Conservation (phyloP, 2,329 filamentous ascomycete genomes). For the Botrytis porri region DNA sequence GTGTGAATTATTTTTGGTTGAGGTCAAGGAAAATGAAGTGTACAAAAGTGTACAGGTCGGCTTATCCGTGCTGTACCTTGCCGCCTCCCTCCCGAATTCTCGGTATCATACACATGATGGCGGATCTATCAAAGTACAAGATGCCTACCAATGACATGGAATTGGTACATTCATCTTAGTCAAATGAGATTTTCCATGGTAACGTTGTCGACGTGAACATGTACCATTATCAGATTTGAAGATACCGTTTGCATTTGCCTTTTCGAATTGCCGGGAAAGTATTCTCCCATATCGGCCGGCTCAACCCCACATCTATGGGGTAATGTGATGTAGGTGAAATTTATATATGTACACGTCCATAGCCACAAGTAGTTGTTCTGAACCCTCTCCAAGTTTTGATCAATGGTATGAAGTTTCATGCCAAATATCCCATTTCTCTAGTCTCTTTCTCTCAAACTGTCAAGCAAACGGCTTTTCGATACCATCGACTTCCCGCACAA, state of each 20-base stretch:
- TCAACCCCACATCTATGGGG: conserved; percentile 18
- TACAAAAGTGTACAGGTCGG: background rate
- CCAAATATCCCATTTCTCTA: background rate
- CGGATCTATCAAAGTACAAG: background rate
- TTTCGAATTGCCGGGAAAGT: conserved; percentile 13
- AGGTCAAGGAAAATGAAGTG: background rate
- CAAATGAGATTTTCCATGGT: background rate
- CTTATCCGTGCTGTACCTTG: background rate
- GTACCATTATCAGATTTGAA: background rate
- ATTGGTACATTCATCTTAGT: background rate
- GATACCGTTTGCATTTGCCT: background rate
- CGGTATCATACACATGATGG: background rate
- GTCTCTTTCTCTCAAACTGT: conserved; percentile 1
- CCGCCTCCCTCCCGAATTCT: background rate
- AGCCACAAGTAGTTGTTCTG: background rate
- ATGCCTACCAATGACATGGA: background rate
- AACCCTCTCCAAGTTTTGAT: background rate
- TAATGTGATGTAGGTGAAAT: background rate
- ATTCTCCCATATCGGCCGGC: conserved; percentile 5
- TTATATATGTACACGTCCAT: background rate
- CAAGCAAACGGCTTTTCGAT: background rate
- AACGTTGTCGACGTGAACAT: background rate
- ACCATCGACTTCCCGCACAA: background rate
- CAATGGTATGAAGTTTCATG: conserved; percentile 5
- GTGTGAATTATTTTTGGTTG: background rate